A percentile compares a stretch with the other conserved stretches of the same genome.
phyloP scores from a whole-genome alignment of 371 early-diverging fungal genomes.

The Chytridium lagenaria region DNA sequence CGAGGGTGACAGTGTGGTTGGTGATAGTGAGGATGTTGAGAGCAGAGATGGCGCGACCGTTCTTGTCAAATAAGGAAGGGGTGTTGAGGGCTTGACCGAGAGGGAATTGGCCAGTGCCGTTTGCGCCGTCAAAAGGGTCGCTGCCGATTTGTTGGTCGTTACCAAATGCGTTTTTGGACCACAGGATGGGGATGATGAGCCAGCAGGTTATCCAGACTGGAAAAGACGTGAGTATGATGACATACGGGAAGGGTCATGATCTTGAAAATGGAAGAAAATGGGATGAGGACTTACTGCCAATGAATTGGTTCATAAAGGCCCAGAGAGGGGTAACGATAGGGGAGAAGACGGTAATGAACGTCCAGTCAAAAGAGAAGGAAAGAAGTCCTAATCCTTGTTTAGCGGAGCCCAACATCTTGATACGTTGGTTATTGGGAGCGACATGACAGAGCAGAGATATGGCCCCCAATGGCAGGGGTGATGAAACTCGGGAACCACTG shows the following conservation, averaged over 20 bases:
- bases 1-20: conserved; percentile 2
- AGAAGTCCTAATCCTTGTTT: conserved; percentile 12
- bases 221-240: conserved; percentile 4
- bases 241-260: neutral
- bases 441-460: conserved; percentile 73
- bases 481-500: conserved; percentile 67
- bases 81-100: conserved; percentile 23
- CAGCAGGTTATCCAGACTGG: conserved; percentile 27
- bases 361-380: conserved; percentile 13
- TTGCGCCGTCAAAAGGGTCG: conserved; percentile 28
- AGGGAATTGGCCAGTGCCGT: conserved; percentile 28
- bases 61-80: conserved; percentile 5
- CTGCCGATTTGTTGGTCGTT: conserved; percentile 29
- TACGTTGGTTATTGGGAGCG: conserved; percentile 17
- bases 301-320: conserved; percentile 11
- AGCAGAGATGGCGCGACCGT: conserved; percentile 9
- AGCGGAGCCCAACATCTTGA: conserved; percentile 18
- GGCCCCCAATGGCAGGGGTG: conserved; percentile 69
- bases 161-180: conserved; percentile 29
- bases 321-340: conserved; percentile 10
- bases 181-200: conserved; percentile 32
- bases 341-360: neutral
- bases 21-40: neutral
- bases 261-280: neutral
- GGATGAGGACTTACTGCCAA: conserved; percentile 21